Conservation (phyloP, 78 protist species). For the Dictyostelium citrinum region DNA sequence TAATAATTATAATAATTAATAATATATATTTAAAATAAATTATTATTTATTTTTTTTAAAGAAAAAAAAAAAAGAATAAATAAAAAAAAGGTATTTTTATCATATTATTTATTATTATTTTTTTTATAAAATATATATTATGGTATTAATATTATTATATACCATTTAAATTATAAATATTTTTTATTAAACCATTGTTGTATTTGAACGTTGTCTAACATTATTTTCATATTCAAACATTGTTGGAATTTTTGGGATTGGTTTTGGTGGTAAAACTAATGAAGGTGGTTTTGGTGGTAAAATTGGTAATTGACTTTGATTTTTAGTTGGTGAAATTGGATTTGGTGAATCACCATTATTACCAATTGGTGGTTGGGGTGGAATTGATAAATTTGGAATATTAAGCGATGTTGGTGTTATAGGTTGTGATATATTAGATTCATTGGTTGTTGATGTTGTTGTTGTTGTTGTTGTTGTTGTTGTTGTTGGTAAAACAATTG, state of each 20-base stretch:
- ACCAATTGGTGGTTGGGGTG: neutral
- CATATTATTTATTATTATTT: neutral
- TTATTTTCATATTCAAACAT: neutral
- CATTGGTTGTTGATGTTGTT: neutral
- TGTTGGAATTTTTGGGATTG: constrained; percentile 21
- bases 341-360: neutral
- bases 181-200: neutral
- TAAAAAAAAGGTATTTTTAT: neutral
- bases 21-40: no score
- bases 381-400: neutral
- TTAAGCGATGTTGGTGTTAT: neutral
- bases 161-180: neutral
- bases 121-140: neutral
- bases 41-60: no score
- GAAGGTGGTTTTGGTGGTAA: constrained; percentile 9
- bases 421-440: neutral
- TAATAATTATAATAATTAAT: neutral
- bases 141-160: neutral
- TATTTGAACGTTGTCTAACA: constrained; percentile 26
- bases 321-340: constrained; percentile 1
- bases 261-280: constrained; percentile 16
- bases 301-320: neutral
- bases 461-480: neutral
- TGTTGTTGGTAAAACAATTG: neutral
- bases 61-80: neutral